Evolutionary conservation across 331 rosid genomes (phyloP).

Genomic region (Telfairia occidentalis): DNA sequence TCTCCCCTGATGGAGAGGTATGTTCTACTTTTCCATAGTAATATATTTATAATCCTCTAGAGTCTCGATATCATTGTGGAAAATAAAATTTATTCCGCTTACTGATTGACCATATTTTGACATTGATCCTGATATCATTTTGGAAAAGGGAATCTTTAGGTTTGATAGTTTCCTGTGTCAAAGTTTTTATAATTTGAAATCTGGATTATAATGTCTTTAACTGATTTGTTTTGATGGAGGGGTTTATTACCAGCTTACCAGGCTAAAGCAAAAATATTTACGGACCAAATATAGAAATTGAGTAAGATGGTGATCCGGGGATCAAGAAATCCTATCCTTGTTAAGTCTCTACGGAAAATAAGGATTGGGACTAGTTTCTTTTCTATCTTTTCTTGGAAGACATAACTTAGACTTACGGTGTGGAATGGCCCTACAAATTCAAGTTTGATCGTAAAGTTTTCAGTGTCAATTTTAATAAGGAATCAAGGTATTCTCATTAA

Average conservation of each 20-base stretch:
- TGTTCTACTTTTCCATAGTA: not conserved
- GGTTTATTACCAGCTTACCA: not conserved
- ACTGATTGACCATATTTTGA: not conserved
- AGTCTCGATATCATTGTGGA: not conserved
- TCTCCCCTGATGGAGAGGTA: conserved; percentile 99
- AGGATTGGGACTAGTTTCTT: not conserved
- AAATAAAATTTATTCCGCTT: not conserved
- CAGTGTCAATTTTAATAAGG: not conserved
- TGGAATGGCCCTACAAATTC: not conserved
- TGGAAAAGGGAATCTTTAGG: not conserved
- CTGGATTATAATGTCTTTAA: not conserved
- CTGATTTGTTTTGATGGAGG: not conserved
- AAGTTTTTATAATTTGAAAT: not conserved
- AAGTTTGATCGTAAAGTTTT: not conserved
- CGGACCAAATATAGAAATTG: not conserved
- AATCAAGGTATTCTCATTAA: not conserved
- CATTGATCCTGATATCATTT: not conserved
- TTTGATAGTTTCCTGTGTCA: not conserved
- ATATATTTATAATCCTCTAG: not conserved
- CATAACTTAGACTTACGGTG: not conserved
- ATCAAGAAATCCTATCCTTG: not conserved
- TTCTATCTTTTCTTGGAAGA: not conserved
- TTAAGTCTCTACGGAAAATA: not conserved
- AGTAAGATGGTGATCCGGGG: not conserved
- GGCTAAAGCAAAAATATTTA: not conserved